Evolutionary conservation across 768 basidiomycete species (phyloP), one percentile per base, ranked within the genome.

Genomic region (Gymnopilus dilepis): DNA sequence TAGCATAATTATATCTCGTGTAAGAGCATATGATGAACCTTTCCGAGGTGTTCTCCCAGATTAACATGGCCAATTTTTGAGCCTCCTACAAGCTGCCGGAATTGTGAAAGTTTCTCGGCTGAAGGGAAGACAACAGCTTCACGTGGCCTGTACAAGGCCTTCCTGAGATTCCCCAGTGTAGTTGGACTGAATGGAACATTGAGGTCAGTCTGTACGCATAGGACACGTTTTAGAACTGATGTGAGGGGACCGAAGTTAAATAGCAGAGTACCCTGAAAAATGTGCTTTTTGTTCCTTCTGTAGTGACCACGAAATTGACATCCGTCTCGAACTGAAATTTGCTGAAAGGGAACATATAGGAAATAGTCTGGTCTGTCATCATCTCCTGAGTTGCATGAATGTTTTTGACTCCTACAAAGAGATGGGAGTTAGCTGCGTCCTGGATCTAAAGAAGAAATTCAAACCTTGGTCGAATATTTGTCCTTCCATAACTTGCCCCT

Each of bases 301-400:
- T 80, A 9, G 89, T 73, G 0, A 90, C 73, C 19, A 94, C 64
- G 61, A 88, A 84, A n/a, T 74, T 79, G n/a, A 91, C 73, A 65
- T 93, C 91, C 0, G 91, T 92, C 19, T 86, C 79, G 67, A 95
- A 94, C 7, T 80, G 73, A 71, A 89, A 94, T 59, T 71, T 79
- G 69, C 86, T 90, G 72, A 85, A 94, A 1, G 92, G 93, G 69
- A 93, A 95, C 33, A 81, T 72, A 69, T 94, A 95, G 22, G 86
- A 82, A 28, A 94, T 74, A 0, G 84, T 87, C 67, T 95, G 92
- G 6, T 76, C 73, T 45, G 76, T 77, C 70, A 94, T 86, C 60
- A 83, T 80, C 52, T 87, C 82, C 67, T 92, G 91, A 17, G 87
- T 71, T 1, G 86, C 81, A 38, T 76, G 81, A 33, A 94, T 74